Conservation (phyloP, 2,329 filamentous ascomycete species). For the Curvularia sp. region DNA sequence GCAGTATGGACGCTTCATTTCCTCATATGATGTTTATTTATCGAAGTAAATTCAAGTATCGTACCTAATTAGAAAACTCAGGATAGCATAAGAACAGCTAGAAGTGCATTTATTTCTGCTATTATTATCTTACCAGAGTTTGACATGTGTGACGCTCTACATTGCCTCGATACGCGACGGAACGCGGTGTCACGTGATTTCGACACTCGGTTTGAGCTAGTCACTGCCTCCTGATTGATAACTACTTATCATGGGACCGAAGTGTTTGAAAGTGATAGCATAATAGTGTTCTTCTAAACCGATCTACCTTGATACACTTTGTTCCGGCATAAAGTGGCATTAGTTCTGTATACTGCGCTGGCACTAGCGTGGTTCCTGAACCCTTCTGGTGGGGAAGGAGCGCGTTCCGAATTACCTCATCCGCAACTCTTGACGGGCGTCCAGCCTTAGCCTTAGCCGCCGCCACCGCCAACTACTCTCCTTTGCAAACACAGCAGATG, state of each 20-base stretch:
- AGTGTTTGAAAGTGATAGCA: not conserved
- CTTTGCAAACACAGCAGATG: conserved; percentile 4
- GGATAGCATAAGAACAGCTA: not conserved
- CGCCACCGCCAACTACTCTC: not conserved
- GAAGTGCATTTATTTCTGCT: not conserved
- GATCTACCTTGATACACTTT: not conserved
- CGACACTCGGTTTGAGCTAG: not conserved
- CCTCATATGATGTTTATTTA: conserved; percentile 18
- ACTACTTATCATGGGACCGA: too few relatives aligned
- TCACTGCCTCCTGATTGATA: not conserved
- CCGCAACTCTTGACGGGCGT: conserved; percentile 3
- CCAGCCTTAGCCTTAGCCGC: conserved; percentile 5
- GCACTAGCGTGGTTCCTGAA: conserved; percentile 20
- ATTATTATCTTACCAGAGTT: not conserved
- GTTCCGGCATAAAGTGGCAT: not conserved
- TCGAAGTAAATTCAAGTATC: conserved; percentile 3
- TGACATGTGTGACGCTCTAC: not conserved
- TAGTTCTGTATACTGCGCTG: not conserved
- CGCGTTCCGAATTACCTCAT: conserved; percentile 28
- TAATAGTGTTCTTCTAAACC: not conserved
- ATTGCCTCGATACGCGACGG: conserved; percentile 4
- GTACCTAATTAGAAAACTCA: conserved; percentile 11
- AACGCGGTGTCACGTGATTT: conserved; percentile 28
- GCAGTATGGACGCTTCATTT: conserved; percentile 19
- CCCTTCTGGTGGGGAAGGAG: conserved; percentile 26